phyloP scores from a whole-genome alignment of 495 filamentous ascomycete species.

The Trichocladium uniseriatum region DNA sequence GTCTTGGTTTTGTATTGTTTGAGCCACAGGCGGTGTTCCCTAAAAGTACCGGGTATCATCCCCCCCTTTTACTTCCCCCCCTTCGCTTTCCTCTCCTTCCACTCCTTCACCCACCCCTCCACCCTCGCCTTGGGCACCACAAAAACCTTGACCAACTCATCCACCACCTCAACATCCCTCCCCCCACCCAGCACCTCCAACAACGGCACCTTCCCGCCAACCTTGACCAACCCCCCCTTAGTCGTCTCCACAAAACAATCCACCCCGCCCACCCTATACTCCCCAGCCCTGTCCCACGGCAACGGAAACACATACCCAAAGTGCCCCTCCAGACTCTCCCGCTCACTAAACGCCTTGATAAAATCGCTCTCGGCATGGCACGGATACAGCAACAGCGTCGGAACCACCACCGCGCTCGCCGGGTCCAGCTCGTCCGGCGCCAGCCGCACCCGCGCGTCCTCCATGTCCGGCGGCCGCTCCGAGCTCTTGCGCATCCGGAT shows the following conservation, averaged over 20 bases:
- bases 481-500: slow-evolving; percentile 55
- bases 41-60: no score
- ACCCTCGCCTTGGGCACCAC: slow-evolving; percentile 64
- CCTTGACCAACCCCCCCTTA: slow-evolving; percentile 72
- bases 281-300: slow-evolving; percentile 70
- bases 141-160: slow-evolving; percentile 72
- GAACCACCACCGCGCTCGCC: slow-evolving; percentile 60
- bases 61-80: slow-evolving; percentile 8
- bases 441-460: slow-evolving; percentile 61
- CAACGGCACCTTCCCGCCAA: slow-evolving; percentile 74
- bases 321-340: slow-evolving; percentile 57
- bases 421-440: slow-evolving; percentile 65
- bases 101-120: slow-evolving; percentile 67
- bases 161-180: slow-evolving; percentile 71
- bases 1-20: neutral
- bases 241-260: slow-evolving; percentile 85
- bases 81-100: slow-evolving; percentile 58
- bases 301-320: slow-evolving; percentile 68
- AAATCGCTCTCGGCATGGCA: slow-evolving; percentile 71
- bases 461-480: slow-evolving; percentile 68
- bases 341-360: slow-evolving; percentile 74
- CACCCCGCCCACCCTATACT: slow-evolving; percentile 56
- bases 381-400: slow-evolving; percentile 76
- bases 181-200: slow-evolving; percentile 62
- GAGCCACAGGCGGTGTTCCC: no score